A percentile compares a stretch with the other conserved stretches of the same genome.
These are phyloP conservation scores for Erythrophleum fordii DNA, from an alignment of 306 rosid species.

Conservation along the genomic window DNA sequence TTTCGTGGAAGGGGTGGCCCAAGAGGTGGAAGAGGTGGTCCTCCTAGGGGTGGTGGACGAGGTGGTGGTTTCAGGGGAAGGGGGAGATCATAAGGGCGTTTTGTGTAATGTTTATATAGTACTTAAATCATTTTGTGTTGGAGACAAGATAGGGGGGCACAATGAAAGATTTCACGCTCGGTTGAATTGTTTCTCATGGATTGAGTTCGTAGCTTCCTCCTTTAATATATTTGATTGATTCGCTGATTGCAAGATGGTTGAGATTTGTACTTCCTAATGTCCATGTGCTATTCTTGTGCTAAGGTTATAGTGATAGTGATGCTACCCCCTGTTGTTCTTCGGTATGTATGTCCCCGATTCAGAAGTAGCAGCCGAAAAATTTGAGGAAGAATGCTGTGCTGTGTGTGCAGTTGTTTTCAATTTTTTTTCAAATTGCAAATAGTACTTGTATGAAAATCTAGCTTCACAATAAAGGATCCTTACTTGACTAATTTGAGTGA, in stretches of 20 bases:
- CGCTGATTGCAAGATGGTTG: neutral
- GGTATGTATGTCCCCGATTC: neutral
- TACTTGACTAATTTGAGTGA: no score
- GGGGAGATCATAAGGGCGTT: neutral
- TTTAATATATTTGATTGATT: neutral
- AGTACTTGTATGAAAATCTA: no score
- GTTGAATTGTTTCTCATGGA: conserved; percentile 20
- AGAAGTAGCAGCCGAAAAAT: neutral
- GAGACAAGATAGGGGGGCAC: neutral
- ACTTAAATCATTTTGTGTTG: conserved; percentile 13
- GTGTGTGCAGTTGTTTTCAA: neutral
- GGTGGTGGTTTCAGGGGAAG: neutral
- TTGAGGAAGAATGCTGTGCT: no score
- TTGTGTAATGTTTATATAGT: neutral
- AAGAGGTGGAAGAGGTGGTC: neutral
- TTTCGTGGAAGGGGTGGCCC: neutral
- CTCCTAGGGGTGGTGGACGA: neutral
- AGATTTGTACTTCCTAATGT: neutral
- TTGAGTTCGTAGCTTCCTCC: neutral
- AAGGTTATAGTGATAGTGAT: neutral
- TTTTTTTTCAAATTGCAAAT: no score
- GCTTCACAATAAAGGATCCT: no score
- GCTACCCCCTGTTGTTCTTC: neutral
- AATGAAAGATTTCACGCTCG: neutral
- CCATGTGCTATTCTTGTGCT: neutral